Evolutionary conservation across 768 basidiomycete species (phyloP), one percentile per base, ranked within the genome.

Genomic region (Phlebiopsis flavidoalba): DNA sequence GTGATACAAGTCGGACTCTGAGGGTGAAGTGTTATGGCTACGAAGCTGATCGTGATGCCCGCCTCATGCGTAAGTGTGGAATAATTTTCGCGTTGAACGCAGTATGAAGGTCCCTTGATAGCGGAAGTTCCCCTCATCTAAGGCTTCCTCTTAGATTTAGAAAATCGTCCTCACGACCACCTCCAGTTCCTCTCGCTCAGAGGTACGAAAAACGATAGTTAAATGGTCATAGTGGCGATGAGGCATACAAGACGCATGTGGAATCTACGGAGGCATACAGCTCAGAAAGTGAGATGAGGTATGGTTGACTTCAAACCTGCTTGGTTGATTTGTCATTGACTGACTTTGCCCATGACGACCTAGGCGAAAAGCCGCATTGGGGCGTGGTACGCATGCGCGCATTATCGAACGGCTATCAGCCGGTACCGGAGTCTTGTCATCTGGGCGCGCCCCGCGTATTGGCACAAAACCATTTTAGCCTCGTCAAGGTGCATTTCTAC

Each of bases 161-260:
- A 53, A 77, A 76, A 64, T 83, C n/a, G n/a, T n/a, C n/a, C n/a
- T n/a, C 82, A 7, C 84, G 87, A 22, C 77, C 82, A 70, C 79
- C 4, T 79, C 79, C 5, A 62, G 74, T 22, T 62, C 54, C 17
- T 73, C 50, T 73, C 75, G 11, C 19, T 53, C 11, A 22, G 22
- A 21, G 62, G 79, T 80, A 81, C 7, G 82, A 79, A 19, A n/a
- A 75, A 86, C 52, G 74, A 74, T 17, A 79, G 76, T 57, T n/a
- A n/a, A n/a, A 77, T 86, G n/a, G 66, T 83, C 82, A n/a, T 8
- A 87, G 84, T 53, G 85, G 83, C 3, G 91, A 92, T 63, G 91
- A 93, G 71, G 93, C n/a, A n/a, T n/a, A n/a, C n/a, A 91, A 2
- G 92, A 93, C 64, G 75, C n/a, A 83, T 22, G n/a, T n/a, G n/a